Evolutionary conservation across 2,329 filamentous ascomycete genomes (phyloP).

Genomic region (Aspergillus calidoustus): DNA sequence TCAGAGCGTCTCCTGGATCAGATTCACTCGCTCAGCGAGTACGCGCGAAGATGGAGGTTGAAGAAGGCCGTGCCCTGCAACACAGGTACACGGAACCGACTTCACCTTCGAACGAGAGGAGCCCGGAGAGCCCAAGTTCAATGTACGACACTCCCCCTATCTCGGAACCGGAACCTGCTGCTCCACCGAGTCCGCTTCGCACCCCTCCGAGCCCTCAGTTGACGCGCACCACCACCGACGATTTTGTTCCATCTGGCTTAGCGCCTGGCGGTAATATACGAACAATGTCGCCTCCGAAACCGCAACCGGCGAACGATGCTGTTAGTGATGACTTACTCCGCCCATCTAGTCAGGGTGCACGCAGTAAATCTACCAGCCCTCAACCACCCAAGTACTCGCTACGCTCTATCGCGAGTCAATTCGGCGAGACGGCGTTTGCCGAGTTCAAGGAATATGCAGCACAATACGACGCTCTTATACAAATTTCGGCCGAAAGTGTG

Average conservation of each 20-base stretch:
- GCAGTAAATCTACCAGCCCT: conserved; percentile 25
- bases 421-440: conserved; percentile 68
- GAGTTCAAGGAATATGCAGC: conserved; percentile 73
- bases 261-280: conserved; percentile 27
- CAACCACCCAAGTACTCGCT: conserved; percentile 41
- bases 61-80: conserved; percentile 57
- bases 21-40: conserved; percentile 53
- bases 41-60: conserved; percentile 57
- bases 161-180: conserved; percentile 30
- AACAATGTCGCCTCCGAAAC: conserved; percentile 26
- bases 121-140: conserved; percentile 30
- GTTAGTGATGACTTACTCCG: conserved; percentile 17
- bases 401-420: conserved; percentile 45
- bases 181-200: conserved; percentile 34
- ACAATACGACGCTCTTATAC: conserved; percentile 77
- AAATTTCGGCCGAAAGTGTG: conserved; percentile 74
- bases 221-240: conserved; percentile 27
- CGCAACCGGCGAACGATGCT: conserved; percentile 18
- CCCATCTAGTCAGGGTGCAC: conserved; percentile 23
- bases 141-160: conserved; percentile 35
- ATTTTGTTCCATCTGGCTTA: conserved; percentile 31
- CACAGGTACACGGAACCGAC: conserved; percentile 43
- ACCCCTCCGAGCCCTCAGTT: conserved; percentile 29
- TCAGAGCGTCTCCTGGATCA: conserved; percentile 44
- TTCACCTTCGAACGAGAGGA: conserved; percentile 32